Base-by-base conservation (phyloP, 2,329 filamentous ascomycete genomes). In the Cryoendolithus antarcticus region DNA sequence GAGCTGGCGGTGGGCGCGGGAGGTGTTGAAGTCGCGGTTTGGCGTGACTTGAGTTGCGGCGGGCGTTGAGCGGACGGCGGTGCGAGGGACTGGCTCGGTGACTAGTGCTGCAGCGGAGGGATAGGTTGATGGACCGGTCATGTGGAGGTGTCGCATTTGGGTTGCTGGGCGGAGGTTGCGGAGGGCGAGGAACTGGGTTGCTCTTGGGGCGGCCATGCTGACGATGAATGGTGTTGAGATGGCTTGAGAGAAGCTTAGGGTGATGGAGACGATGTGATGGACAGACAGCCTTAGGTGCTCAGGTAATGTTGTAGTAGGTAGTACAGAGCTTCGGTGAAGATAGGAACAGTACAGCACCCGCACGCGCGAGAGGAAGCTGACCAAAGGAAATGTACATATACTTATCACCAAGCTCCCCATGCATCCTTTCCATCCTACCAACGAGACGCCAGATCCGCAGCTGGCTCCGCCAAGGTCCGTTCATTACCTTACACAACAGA, bases 21-120 rank as follows among this genome's bases (percentile, higher is more conserved):
- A 74, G 44, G 74, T 77, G 62, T 79, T 79, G 67, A 80, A 77
- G 53, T 71, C 66, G 40, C 74, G 70, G 58, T 60, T 48, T 38
- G 57, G 47, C 41, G 50, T 54, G 38, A 27, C 24, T 27, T 27
- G 24, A 8, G 7, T 27, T 27, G 24, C 24, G 4, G 24, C 24
- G 4, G 24, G 24, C 7, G 24, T 27, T 27, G 24, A 27, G 24
- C 24, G 65, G 50, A 69, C 70, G 47, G 65, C 62, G 40, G 73
- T 62, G 41, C 69, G 69, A 43, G 69, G 62, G 41, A 68, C 62
- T 29, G 74, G 64, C 67, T 72, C 44, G 15, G 15, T 9, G 7
- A n/a, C 31, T 32, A 39, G 31, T 35, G 32, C 33, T 27, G 24
- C 61, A 51, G 56, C 64, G 48, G 61, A 72, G 52, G 62, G 63